These are phyloP conservation scores for Teunomyces kruisii DNA, from an alignment of 805 yeast genomes.

Conservation along the genomic window DNA sequence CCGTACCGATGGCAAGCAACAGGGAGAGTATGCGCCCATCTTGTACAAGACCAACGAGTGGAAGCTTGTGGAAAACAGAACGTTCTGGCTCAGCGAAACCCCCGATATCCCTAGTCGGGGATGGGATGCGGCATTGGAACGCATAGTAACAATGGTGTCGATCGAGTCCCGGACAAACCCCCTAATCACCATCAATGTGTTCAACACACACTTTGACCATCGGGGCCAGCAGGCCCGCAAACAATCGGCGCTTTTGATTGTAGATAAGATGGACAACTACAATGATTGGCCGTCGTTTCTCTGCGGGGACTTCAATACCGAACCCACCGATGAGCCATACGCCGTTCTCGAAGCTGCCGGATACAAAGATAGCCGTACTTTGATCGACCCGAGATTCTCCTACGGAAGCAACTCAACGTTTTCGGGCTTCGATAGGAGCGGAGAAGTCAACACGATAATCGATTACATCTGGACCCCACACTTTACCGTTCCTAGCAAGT, in stretches of 20 bases:
- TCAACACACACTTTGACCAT: conserved; percentile 46
- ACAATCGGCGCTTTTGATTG: conserved; percentile 34
- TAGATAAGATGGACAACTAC: conserved; percentile 37
- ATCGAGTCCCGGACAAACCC: conserved; percentile 31
- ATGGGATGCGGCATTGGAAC: conserved; percentile 44
- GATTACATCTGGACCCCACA: conserved; percentile 48
- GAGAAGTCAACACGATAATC: conserved; percentile 28
- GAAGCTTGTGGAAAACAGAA: conserved; percentile 26
- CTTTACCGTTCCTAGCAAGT: neutral
- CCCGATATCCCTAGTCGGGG: conserved; percentile 38
- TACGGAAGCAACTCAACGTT: conserved; percentile 49
- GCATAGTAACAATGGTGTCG: conserved; percentile 41
- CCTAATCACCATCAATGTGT: conserved; percentile 26
- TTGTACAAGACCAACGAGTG: conserved; percentile 32
- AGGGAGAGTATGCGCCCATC: conserved; percentile 40
- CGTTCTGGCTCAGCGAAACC: conserved; percentile 43
- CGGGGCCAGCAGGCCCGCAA: conserved; percentile 36
- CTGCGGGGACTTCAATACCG: conserved; percentile 44
- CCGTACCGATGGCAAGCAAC: conserved; percentile 27
- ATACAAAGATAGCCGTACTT: conserved; percentile 37
- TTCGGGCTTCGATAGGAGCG: conserved; percentile 46
- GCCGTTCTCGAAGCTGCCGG: conserved; percentile 35
- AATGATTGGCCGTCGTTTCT: conserved; percentile 37
- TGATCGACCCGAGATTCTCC: conserved; percentile 19
- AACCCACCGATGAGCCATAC: conserved; percentile 43